A percentile compares a stretch with the other conserved stretches of the same genome.
Conservation (phyloP, 2,329 filamentous ascomycete species). For the Fusarium cicatricum region DNA sequence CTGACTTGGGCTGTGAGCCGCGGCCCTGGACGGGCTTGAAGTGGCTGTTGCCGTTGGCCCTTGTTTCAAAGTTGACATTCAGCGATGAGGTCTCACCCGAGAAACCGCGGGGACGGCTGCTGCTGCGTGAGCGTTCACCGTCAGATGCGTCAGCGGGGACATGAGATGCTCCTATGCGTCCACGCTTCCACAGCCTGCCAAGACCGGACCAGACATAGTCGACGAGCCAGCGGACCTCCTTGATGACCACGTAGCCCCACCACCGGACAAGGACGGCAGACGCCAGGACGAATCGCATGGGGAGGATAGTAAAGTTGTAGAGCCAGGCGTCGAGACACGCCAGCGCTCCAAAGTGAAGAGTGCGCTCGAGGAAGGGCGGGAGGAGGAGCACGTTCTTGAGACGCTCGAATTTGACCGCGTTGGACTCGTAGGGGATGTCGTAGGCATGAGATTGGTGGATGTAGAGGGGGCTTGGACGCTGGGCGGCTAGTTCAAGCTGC, state of each 20-base stretch:
- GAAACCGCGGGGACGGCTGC: constrained; percentile 47
- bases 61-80: constrained; percentile 13
- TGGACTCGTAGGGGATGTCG: constrained; percentile 86
- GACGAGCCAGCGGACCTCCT: constrained; percentile 75
- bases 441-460: constrained; percentile 66
- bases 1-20: constrained; percentile 42
- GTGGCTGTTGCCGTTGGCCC: constrained; percentile 20
- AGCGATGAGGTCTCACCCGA: constrained; percentile 25
- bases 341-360: constrained; percentile 85
- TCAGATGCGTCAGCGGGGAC: constrained; percentile 48
- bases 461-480: constrained; percentile 70
- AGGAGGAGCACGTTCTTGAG: constrained; percentile 88
- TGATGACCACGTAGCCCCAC: constrained; percentile 76
- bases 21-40: constrained; percentile 29
- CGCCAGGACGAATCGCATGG: constrained; percentile 86
- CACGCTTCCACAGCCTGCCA: constrained; percentile 77
- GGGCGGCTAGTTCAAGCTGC: constrained; percentile 69
- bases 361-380: constrained; percentile 82
- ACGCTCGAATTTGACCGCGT: constrained; percentile 89
- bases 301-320: constrained; percentile 94
- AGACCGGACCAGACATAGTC: constrained; percentile 82
- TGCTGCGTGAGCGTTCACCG: constrained; percentile 50
- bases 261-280: constrained; percentile 78
- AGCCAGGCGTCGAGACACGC: constrained; percentile 97
- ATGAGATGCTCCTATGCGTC: constrained; percentile 53